Base-by-base conservation (phyloP, 805 yeast genomes). In the Candida vartiovaarae region DNA sequence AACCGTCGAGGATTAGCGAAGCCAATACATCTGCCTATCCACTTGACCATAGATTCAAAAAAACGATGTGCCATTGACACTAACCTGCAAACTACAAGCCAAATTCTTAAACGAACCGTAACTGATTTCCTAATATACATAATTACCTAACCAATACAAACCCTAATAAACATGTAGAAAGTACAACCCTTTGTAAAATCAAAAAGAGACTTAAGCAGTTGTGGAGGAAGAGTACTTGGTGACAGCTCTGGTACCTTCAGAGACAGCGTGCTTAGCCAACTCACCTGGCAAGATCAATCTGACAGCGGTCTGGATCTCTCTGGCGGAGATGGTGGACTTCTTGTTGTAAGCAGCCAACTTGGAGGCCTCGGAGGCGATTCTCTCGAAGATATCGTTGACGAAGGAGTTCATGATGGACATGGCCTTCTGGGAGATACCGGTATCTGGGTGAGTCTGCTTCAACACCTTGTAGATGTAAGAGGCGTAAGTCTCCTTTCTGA, bases 171-270 rank as follows among this genome's bases (percentile, higher is more conserved):
- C 53, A 49, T 49, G 46, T 48, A 46, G 34, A 45, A 38, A 39
- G 41, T 39, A 38, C 35, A 38, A 41, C 33, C 20, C 38, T 36
- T 32, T 10, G n/a, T 24, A 24, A 24, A 8, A 24, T 34, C 32
- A 23, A 32, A 40, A 39, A 11, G 9, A 38, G 35, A 34, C 46
- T 61, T 63, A 68, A 61, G 72, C 73, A 53, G 70, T 64, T 42
- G 72, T 64, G 34, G 67, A 62, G 64, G 96, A 84, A 64, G 96
- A 84, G 81, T 87, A 89, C 78, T 89, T 89, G 72, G 96, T 87
- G 64, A 89, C 96, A 70, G 97, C 95, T 82, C 96, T 87, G 62
- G 96, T 89, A 80, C 97, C 97, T 76, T 91, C 98, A 64, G 96
- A 85, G 62, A 89, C 95, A 65, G 97, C 96, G 75, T 91, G 97